Evolutionary conservation across 2,329 filamentous ascomycete genomes (phyloP).

Genomic region (Diaporthe citriasiana): DNA sequence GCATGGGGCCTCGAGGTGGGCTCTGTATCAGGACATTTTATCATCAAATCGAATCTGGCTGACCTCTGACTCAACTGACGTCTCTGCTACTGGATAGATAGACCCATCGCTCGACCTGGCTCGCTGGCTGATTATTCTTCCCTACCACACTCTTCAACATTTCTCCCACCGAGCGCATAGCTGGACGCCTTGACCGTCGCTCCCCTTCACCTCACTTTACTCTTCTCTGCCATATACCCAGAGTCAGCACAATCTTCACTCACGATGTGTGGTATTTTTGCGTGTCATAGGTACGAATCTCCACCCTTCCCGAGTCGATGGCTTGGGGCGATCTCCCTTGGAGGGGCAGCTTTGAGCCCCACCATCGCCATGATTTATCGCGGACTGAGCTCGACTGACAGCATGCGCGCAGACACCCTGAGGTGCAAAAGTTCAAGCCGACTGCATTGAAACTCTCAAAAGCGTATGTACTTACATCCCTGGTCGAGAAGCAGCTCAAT

Average conservation of each 20-base stretch:
- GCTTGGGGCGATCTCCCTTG: slow-evolving; percentile 49
- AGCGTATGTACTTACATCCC: slow-evolving; percentile 74
- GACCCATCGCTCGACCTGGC: slow-evolving; percentile 19
- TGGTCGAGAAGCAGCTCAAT: slow-evolving; percentile 48
- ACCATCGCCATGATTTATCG: slow-evolving; percentile 43
- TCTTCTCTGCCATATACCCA: not conserved
- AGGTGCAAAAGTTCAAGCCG: slow-evolving; percentile 97
- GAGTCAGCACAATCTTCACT: slow-evolving; percentile 17
- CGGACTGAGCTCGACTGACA: slow-evolving; percentile 42
- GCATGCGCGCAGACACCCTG: slow-evolving; percentile 76
- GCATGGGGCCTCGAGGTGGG: slow-evolving; percentile 21
- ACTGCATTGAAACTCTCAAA: slow-evolving; percentile 94
- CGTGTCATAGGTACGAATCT: slow-evolving; percentile 83
- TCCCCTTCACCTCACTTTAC: not conserved
- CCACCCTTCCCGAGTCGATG: slow-evolving; percentile 28
- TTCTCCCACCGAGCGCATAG: slow-evolving; percentile 22
- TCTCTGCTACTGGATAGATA: slow-evolving; percentile 31
- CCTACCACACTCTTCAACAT: slow-evolving; percentile 23
- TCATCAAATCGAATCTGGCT: slow-evolving; percentile 41
- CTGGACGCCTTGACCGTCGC: slow-evolving; percentile 11
- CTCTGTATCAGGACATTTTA: slow-evolving; percentile 29
- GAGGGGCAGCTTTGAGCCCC: slow-evolving; percentile 54
- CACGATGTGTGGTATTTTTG: slow-evolving; percentile 95
- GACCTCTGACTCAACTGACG: slow-evolving; percentile 38
- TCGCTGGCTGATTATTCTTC: slow-evolving; percentile 18